Base-by-base conservation (phyloP, 2,329 filamentous ascomycete genomes). In the Phyllosticta paracitricarpa region DNA sequence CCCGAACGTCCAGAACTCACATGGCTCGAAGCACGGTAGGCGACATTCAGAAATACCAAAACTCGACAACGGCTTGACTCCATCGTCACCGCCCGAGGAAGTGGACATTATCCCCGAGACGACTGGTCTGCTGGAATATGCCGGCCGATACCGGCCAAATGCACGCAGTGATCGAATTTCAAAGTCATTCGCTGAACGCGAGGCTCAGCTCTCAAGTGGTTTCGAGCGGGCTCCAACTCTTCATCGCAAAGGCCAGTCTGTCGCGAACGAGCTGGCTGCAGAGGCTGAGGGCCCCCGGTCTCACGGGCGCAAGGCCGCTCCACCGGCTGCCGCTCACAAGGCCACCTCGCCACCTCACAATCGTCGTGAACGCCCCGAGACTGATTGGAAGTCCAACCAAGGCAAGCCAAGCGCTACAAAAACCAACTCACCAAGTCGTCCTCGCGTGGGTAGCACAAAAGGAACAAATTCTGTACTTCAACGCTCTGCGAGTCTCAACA, bases 161-260 rank as follows among this genome's bases (percentile, higher is more conserved):
- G 14, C 4, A 5, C 28, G 2, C 7, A n/a, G n/a, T n/a, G 25
- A 22, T 9, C 51, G 8, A 25, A 26, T 4, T 1, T 10, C 17
- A 33, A 25, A n/a, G 25, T 33, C n/a, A 9, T 8, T 14, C 17
- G 19, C 26, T 30, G 22, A 6, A 10, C 40, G 30, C 66, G 71
- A 40, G 33, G 33, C 10, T 40, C 10, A 40, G 33, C 17, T 40
- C 10, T 40, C 33, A 12, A 40, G 17, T 40, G 33, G 33, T 12
- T 12, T 40, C 40, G 68, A 71, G 40, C 68, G 68, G 61, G 67
- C 69, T 54, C 19, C 68, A 4, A 57, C 70, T 3, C 66, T 70
- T 63, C 66, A 69, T 3, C 51, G 70, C 28, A 66, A 73, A 66
- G 70, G 73, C 61, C 66, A 70, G 54, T 30, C 62, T 9, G n/a